Base-by-base conservation (phyloP, 371 early-diverging fungal species). In the Mucor plumbeus region DNA sequence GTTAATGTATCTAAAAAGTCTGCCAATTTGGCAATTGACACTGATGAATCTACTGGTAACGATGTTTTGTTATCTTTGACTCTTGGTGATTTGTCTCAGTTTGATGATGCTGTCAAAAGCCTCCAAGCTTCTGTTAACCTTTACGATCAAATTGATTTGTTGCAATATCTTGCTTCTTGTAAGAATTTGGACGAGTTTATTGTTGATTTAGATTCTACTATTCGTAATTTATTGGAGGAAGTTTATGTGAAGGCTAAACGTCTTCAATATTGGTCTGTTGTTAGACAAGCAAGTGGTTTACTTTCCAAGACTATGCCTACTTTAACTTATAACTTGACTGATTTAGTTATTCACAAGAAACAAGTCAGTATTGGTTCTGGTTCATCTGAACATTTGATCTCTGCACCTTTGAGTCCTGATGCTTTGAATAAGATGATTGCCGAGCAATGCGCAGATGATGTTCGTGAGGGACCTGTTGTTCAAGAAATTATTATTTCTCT, bases 401-500 rank as follows among this genome's bases (percentile, higher is more conserved):
- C 83, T 13, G 79, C 77, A n/a, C 94, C 94, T 26, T 68, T 92
- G 14, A 80, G 83, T 8, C 93, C 95, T 0, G 90, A 85, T 39
- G 86, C 83, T 0, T 73, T 95, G 10, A 79, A 80, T 50, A 82
- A 84, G 34, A 85, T 94, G 70, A 88, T 94, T 66, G 84, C 85
- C 6, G 79, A 80, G 55, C 83, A 83, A 71, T 79, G 82, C 83
- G 82, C 71, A 64, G 94, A 85, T 44, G 96, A 95, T 76, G 87
- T 92, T 3, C 91, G 94, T 39, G 94, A 94, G 65, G 94, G 90
- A 0, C 91, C 95, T 0, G 83, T 95, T 0, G 92, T 94, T 0
- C 94, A 94, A 65, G 96, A 94, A 76, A 85, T 94, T 40, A 75
- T 95, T 26, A 91, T 92, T 14, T 92, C 89, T 58, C 80, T 94